A percentile compares a stretch with the other conserved stretches of the same genome.
phyloP scores from a whole-genome alignment of 768 basidiomycete species.

The Boletus subparvulus region DNA sequence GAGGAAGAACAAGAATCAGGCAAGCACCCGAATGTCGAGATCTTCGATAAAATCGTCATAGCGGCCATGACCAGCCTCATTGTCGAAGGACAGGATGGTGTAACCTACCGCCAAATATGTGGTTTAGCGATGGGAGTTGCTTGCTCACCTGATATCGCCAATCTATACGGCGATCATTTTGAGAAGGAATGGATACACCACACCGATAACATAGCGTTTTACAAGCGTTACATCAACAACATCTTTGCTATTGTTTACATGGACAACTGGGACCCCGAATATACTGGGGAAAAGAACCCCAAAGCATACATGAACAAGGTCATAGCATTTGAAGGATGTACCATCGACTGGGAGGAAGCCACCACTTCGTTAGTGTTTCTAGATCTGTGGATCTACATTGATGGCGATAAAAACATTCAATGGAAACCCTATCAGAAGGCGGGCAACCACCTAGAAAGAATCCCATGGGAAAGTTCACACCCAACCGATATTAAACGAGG shows the following conservation, averaged over 20 bases:
- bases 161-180: background rate
- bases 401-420: background rate
- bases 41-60: background rate
- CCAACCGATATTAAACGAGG: background rate
- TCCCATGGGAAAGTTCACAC: background rate
- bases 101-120: background rate
- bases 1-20: no score
- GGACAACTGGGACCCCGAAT: no score
- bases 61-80: background rate
- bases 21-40: no score
- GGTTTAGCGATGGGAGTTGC: background rate
- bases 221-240: background rate
- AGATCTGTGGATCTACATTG: background rate
- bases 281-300: no score
- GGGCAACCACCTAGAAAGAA: background rate
- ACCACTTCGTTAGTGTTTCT: background rate
- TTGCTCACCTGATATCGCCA: background rate
- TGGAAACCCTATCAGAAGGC: background rate
- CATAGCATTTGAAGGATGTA: background rate
- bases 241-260: background rate
- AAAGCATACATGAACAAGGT: no score
- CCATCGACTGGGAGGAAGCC: background rate
- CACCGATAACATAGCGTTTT: background rate
- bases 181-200: background rate
- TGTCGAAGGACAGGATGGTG: background rate